phyloP scores from a whole-genome alignment of 345 rosid genomes.

The Citrus mangshanensis region DNA sequence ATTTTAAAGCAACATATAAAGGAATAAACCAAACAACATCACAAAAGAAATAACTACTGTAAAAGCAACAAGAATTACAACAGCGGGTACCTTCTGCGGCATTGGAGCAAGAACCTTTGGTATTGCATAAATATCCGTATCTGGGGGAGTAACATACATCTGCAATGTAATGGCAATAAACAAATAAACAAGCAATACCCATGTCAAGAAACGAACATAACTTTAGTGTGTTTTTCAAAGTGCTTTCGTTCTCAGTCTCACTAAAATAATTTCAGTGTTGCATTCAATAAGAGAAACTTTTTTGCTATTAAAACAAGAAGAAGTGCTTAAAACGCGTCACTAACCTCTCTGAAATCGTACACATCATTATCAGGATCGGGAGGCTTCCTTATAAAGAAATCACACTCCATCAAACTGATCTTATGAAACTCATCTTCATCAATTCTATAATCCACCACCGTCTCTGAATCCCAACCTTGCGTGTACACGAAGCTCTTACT shows the following conservation, averaged over 20 bases:
- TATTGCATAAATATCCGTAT: slow-evolving; percentile 80
- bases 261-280: background rate
- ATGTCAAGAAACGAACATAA: background rate
- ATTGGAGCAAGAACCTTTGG: slow-evolving; percentile 86
- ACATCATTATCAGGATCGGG: slow-evolving; percentile 94
- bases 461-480: slow-evolving; percentile 84
- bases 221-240: background rate
- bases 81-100: slow-evolving; percentile 69
- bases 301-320: background rate
- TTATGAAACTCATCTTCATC: slow-evolving; percentile 94
- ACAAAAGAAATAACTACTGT: background rate
- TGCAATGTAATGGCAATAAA: slow-evolving; percentile 17
- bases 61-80: background rate
- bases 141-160: slow-evolving; percentile 99
- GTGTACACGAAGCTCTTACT: slow-evolving; percentile 76
- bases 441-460: slow-evolving; percentile 82
- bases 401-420: slow-evolving; percentile 80
- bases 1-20: background rate
- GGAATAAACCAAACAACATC: too few relatives aligned
- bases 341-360: slow-evolving; percentile 91
- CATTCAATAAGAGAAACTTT: too few relatives aligned
- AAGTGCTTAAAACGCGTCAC: background rate
- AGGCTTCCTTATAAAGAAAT: slow-evolving; percentile 90
- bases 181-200: background rate
- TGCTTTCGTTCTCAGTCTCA: background rate